phyloP scores from a whole-genome alignment of 2,329 filamentous ascomycete genomes.

The Pseudogymnoascus verrucosus region DNA sequence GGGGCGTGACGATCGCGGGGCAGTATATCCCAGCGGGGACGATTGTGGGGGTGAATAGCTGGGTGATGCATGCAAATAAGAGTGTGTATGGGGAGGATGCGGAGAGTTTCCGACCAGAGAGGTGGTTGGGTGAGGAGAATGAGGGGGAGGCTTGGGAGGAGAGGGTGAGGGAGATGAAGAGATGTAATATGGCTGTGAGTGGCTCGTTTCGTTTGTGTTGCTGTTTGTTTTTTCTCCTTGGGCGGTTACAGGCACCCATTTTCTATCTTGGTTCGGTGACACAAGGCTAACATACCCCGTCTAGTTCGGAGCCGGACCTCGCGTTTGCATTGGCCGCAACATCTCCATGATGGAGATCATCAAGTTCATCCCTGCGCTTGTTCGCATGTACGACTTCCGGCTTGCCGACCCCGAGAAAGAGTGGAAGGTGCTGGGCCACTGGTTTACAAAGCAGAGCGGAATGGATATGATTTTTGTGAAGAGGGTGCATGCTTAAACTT shows the following conservation, averaged over 20 bases:
- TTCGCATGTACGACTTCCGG: constrained; percentile 24
- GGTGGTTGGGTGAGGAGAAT: constrained; percentile 31
- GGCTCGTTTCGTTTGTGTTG: not conserved
- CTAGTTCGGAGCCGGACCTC: constrained; percentile 24
- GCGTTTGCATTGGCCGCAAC: constrained; percentile 29
- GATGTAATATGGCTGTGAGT: constrained; percentile 2
- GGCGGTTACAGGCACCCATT: not conserved
- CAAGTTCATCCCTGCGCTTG: constrained; percentile 29
- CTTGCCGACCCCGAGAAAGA: constrained; percentile 27
- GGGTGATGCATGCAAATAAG: constrained; percentile 29
- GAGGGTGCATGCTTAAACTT: not conserved
- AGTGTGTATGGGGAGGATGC: constrained; percentile 31
- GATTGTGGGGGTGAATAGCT: constrained; percentile 31
- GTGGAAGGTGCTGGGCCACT: constrained; percentile 32
- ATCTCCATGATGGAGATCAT: constrained; percentile 33
- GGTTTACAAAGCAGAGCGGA: constrained; percentile 31
- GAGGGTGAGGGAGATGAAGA: constrained; percentile 3
- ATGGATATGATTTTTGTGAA: constrained; percentile 9
- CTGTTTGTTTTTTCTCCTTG: not conserved
- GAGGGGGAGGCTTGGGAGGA: constrained; percentile 8
- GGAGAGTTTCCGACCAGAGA: constrained; percentile 33
- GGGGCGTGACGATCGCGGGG: constrained; percentile 20
- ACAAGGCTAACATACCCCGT: not conserved
- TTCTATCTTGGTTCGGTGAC: not conserved
- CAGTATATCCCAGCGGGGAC: constrained; percentile 24